Evolutionary conservation across 225 moss, liverwort and hornwort species (phyloP).

Genomic region (Bryum argenteum): DNA sequence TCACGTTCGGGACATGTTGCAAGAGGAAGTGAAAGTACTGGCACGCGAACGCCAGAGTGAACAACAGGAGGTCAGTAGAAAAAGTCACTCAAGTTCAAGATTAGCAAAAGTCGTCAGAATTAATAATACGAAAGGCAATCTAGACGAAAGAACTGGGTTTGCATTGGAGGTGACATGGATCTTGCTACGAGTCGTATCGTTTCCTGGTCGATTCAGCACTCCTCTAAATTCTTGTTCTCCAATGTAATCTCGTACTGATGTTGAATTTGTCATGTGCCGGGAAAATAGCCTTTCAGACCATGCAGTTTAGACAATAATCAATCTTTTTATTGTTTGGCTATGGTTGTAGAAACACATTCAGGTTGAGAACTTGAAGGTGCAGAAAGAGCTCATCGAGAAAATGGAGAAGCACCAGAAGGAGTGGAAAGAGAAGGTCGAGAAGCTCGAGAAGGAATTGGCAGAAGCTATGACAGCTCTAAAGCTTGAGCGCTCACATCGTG

Average conservation of each 20-base stretch:
- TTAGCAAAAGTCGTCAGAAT: background rate
- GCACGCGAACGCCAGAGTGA: slow-evolving; percentile 45
- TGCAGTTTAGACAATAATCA: slow-evolving; percentile 6
- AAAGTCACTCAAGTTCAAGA: background rate
- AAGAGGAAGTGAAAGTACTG: slow-evolving; percentile 59
- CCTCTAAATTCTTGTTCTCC: background rate
- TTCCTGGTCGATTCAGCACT: background rate
- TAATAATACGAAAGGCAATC: background rate
- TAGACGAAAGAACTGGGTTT: background rate
- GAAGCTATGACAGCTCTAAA: slow-evolving; percentile 36
- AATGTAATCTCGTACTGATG: background rate
- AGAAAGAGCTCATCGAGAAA: slow-evolving; percentile 41
- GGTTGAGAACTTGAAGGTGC: slow-evolving; percentile 49
- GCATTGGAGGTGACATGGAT: background rate
- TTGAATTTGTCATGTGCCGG: background rate
- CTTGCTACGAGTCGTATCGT: background rate
- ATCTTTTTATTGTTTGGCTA: slow-evolving; percentile 5
- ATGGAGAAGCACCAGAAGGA: slow-evolving; percentile 52
- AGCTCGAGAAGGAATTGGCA: slow-evolving; percentile 41
- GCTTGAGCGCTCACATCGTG: slow-evolving; percentile 41
- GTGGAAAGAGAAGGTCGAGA: slow-evolving; percentile 43
- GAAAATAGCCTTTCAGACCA: background rate
- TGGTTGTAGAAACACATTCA: slow-evolving; percentile 43
- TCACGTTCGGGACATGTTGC: slow-evolving; percentile 69
- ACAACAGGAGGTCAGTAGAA: slow-evolving; percentile 46